These are phyloP conservation scores for Citrus cavaleriei DNA, from an alignment of 345 rosid genomes.

Conservation along the genomic window DNA sequence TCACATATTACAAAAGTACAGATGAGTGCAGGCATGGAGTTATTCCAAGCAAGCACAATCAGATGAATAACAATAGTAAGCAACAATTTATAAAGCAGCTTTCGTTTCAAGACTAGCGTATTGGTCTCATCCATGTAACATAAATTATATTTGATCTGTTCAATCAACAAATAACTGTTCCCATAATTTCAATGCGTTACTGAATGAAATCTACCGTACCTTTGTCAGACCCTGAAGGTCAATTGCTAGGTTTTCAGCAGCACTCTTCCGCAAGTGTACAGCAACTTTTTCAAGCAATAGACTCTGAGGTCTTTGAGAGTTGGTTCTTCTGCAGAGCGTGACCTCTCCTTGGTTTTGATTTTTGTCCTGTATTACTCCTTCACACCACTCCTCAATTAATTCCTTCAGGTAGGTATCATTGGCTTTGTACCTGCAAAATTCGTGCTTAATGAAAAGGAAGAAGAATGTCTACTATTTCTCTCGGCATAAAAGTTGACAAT, in stretches of 20 bases:
- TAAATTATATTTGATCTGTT: background rate
- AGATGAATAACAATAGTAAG: constrained; percentile 8
- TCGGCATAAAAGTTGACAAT: background rate
- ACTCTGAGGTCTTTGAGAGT: constrained; percentile 44
- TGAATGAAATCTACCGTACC: constrained; percentile 35
- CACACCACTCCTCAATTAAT: constrained; percentile 95
- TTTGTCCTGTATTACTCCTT: constrained; percentile 72
- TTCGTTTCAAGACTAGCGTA: background rate
- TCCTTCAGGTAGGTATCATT: constrained; percentile 80
- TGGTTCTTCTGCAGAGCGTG: constrained; percentile 33
- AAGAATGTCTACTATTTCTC: background rate
- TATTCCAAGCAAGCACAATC: background rate
- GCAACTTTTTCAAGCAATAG: constrained; percentile 82
- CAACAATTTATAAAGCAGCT: background rate
- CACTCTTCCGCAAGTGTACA: constrained; percentile 53
- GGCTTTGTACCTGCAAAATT: constrained; percentile 61
- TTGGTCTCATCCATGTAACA: background rate
- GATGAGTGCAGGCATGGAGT: background rate
- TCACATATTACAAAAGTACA: constrained; percentile 18
- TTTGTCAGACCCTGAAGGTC: constrained; percentile 78
- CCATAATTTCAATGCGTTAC: background rate
- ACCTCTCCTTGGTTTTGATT: constrained; percentile 29
- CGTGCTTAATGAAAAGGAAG: background rate
- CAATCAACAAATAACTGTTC: background rate
- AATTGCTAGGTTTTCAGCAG: constrained; percentile 52